A percentile compares a stretch with the other conserved stretches of the same genome.
phyloP scores from a whole-genome alignment of 1,284 basidiomycete genomes.

The Sanghuangporus baumii region DNA sequence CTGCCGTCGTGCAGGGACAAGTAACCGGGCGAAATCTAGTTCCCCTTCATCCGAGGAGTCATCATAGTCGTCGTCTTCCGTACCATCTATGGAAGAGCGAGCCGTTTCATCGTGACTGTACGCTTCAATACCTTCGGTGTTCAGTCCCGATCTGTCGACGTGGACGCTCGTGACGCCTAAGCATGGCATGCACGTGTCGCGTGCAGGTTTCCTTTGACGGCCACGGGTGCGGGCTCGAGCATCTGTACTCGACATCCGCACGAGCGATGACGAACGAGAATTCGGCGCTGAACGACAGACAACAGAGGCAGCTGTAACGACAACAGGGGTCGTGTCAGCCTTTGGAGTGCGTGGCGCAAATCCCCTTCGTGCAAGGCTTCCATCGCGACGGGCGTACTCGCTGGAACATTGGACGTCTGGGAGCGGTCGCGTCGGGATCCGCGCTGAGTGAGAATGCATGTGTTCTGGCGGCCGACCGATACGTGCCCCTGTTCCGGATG shows the following conservation, averaged over 20 bases:
- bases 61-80: neutral
- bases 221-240: conserved; percentile 11
- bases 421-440: conserved; percentile 30
- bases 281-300: conserved; percentile 22
- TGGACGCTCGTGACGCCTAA: conserved; percentile 14
- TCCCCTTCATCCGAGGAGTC: conserved; percentile 55
- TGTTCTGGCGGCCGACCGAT: conserved; percentile 35
- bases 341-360: conserved; percentile 9
- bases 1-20: conserved; percentile 67
- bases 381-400: neutral
- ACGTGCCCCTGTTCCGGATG: conserved; percentile 33
- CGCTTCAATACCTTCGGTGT: neutral
- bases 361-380: conserved; percentile 1
- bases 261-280: conserved; percentile 33
- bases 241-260: conserved; percentile 18
- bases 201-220: conserved; percentile 7
- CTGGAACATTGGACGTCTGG: conserved; percentile 28
- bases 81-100: neutral
- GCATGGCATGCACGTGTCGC: conserved; percentile 12
- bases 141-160: neutral
- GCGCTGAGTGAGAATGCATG: conserved; percentile 1
- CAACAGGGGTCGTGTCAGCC: conserved; percentile 7
- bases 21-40: conserved; percentile 56
- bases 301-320: conserved; percentile 16
- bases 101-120: neutral